phyloP scores from a whole-genome alignment of 2,329 filamentous ascomycete genomes.

The Penicillium corylophilum region DNA sequence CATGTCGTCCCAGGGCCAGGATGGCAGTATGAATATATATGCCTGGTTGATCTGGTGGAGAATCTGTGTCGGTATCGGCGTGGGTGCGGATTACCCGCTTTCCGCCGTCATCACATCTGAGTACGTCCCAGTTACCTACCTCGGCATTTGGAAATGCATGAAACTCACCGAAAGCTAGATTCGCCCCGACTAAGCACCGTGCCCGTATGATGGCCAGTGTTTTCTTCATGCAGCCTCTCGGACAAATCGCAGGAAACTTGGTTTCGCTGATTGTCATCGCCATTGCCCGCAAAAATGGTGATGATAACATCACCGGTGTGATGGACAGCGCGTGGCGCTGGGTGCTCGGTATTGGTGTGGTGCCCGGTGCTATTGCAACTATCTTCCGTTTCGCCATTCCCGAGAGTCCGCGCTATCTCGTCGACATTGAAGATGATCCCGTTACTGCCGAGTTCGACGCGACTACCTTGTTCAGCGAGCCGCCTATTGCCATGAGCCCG shows the following conservation, averaged over 20 bases:
- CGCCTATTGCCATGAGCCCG: constrained; percentile 6
- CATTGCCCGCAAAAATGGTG: constrained; percentile 24
- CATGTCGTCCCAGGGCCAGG: constrained; percentile 45
- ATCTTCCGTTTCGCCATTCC: constrained; percentile 67
- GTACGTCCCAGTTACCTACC: constrained; percentile 43
- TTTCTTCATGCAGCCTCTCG: constrained; percentile 68
- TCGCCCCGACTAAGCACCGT: constrained; percentile 58
- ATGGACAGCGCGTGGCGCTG: constrained; percentile 67
- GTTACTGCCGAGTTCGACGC: constrained; percentile 60
- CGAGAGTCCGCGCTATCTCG: constrained; percentile 64
- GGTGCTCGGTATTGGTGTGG: constrained; percentile 64
- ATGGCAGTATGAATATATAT: constrained; percentile 46
- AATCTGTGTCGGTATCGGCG: constrained; percentile 52
- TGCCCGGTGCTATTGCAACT: constrained; percentile 63
- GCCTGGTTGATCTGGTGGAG: constrained; percentile 51
- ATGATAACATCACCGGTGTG: constrained; percentile 32
- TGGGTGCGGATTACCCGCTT: constrained; percentile 68
- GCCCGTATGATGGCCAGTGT: constrained; percentile 67
- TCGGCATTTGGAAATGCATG: no score
- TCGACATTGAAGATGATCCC: constrained; percentile 64
- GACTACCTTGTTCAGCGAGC: constrained; percentile 56
- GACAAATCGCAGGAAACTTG: constrained; percentile 64
- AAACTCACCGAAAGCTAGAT: constrained; percentile 29
- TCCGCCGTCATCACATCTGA: constrained; percentile 68
- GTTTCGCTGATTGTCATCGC: constrained; percentile 54